These are phyloP conservation scores for Penicillium sp. DNA, from an alignment of 2,329 filamentous ascomycete species.

Conservation along the genomic window DNA sequence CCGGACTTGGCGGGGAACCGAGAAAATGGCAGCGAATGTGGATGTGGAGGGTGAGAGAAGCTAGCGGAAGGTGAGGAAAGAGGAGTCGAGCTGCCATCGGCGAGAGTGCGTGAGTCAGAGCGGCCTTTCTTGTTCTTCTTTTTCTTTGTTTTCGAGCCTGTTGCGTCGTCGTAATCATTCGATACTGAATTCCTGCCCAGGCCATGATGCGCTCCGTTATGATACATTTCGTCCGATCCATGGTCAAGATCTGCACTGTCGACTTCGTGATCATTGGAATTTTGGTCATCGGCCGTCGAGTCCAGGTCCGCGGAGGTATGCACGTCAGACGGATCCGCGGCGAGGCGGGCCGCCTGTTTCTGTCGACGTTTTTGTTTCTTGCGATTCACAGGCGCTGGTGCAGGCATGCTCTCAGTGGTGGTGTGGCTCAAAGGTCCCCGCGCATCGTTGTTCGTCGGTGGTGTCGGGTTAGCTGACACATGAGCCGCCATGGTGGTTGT, in stretches of 20 bases:
- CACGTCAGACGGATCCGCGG: slow-evolving; percentile 51
- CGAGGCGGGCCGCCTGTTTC: slow-evolving; percentile 74
- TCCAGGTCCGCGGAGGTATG: slow-evolving; percentile 27
- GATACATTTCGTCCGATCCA: slow-evolving; percentile 56
- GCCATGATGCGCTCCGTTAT: slow-evolving; percentile 48
- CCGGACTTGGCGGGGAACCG: slow-evolving; percentile 51
- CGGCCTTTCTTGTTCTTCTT: slow-evolving; percentile 43
- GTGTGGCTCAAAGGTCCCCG: slow-evolving; percentile 21
- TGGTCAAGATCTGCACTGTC: slow-evolving; percentile 42
- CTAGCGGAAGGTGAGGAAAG: slow-evolving; percentile 46
- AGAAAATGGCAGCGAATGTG: slow-evolving; percentile 45
- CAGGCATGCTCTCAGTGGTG: slow-evolving; percentile 12
- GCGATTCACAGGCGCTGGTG: slow-evolving; percentile 63
- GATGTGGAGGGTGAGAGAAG: slow-evolving; percentile 42
- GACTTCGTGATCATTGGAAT: slow-evolving; percentile 34
- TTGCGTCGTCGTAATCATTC: slow-evolving; percentile 21
- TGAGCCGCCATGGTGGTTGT: slow-evolving; percentile 30
- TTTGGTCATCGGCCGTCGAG: slow-evolving; percentile 28
- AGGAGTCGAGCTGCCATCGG: slow-evolving; percentile 41
- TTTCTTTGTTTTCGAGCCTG: slow-evolving; percentile 40
- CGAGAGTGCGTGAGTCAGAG: slow-evolving; percentile 35
- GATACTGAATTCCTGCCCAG: slow-evolving; percentile 11
- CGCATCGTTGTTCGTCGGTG: slow-evolving; percentile 32
- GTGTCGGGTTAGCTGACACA: slow-evolving; percentile 25
- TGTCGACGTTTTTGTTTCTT: slow-evolving; percentile 94